Base-by-base conservation (phyloP, 2,329 filamentous ascomycete genomes). In the Apiospora phragmitis region DNA sequence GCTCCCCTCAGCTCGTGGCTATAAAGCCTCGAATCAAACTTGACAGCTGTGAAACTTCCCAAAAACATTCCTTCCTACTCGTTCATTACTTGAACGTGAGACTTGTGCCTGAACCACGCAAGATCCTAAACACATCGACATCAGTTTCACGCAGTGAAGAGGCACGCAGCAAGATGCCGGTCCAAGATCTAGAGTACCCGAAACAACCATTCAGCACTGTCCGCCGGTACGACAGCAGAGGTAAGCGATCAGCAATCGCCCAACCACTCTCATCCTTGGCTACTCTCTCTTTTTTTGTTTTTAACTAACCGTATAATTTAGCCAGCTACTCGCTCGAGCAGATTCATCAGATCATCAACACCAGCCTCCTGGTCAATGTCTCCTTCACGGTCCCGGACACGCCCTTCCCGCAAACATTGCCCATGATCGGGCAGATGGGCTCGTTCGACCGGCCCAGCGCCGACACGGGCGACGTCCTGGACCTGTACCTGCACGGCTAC, bases 361-460 rank as follows among this genome's bases (percentile, higher is more conserved):
- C 85, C 26, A 88, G 88, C n/a, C 90, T 89, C 47, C 87, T 97
- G 67, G 86, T 96, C 21, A 91, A 97, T 82, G 90, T 97, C 76
- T 94, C 93, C 73, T 97, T 97, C 86, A 89, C 87, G 68, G 82
- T 86, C 5, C 83, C 87, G 0, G 82, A 85, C 62, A 88, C 90
- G 69, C 91, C 92, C 0, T 96, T 95, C 77, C 93, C 94, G 4
- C 88, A 90, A 68, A 91, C 92, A 69, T 86, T 97, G 1, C 94
- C 94, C 72, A 95, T 97, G 93, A 93, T 97, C 76, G 93, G 93
- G 68, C 90, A 93, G 76, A 92, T 96, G 87, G 93, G 90, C 16
- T 93, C 90, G 32, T 96, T 91, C 78, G 85, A 85, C 11, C 82
- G 84, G 0, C 91, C 91, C 6, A 90, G 87, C 69, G 85, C 89